Evolutionary conservation across 192 early-diverging fungal genomes (phyloP).

Genomic region (Backusella parvicylindrica): DNA sequence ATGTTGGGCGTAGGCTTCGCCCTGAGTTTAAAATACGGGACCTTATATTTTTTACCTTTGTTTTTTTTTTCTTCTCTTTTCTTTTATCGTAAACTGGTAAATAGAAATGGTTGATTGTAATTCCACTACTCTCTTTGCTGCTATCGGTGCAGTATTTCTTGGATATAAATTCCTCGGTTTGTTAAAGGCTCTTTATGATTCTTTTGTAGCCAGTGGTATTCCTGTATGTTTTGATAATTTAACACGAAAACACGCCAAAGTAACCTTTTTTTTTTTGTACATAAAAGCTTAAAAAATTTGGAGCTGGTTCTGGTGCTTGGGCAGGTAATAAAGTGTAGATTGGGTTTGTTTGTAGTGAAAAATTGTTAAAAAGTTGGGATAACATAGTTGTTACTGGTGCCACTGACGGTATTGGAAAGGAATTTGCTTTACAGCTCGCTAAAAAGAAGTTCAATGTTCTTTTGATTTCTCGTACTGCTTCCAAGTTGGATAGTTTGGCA

Average conservation of each 20-base stretch:
- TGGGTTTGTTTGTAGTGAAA: background rate
- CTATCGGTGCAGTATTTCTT: constrained; percentile 33
- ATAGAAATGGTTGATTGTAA: constrained; percentile 1
- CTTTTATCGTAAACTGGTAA: background rate
- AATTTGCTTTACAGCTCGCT: constrained; percentile 90
- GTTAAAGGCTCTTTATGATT: constrained; percentile 27
- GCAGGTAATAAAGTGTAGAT: constrained; percentile 41
- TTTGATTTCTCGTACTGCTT: constrained; percentile 75
- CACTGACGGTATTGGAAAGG: constrained; percentile 94
- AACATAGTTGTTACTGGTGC: constrained; percentile 86
- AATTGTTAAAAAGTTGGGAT: background rate
- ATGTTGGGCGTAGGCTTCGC: background rate
- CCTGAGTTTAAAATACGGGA: background rate
- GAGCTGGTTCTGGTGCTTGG: constrained; percentile 59
- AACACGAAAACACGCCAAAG: background rate
- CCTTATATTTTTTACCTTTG: background rate
- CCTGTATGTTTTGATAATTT: constrained; percentile 7
- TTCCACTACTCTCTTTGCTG: constrained; percentile 26
- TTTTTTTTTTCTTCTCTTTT: constrained; percentile 1
- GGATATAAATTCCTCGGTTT: constrained; percentile 35
- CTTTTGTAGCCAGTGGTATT: constrained; percentile 19
- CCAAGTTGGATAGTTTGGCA: constrained; percentile 76
- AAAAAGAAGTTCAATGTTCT: constrained; percentile 79
- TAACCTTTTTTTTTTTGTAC: background rate
- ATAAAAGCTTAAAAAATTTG: constrained; percentile 48